A percentile compares a stretch with the other conserved stretches of the same genome.
Evolutionary conservation across 2,329 filamentous ascomycete genomes (phyloP).

Genomic region (Huntiella savannae): DNA sequence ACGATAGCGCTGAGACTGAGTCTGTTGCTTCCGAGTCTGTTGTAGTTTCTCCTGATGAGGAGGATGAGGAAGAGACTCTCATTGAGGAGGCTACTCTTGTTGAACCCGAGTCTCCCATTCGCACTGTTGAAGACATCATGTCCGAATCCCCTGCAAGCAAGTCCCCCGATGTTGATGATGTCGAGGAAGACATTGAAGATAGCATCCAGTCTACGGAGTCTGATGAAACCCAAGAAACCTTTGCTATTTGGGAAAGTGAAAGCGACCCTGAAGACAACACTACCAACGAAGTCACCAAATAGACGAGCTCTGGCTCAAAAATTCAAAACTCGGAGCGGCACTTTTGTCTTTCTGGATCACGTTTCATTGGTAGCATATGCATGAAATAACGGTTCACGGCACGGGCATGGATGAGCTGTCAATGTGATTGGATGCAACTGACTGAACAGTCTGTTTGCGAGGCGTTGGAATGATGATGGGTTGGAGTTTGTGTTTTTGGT

Average conservation of each 20-base stretch:
- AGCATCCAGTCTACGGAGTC: slow-evolving; percentile 32
- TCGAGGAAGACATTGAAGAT: slow-evolving; percentile 39
- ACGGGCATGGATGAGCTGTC: slow-evolving; percentile 1
- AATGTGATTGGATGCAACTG: not conserved
- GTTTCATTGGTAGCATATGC: too few species aligned
- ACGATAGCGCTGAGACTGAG: slow-evolving; percentile 18
- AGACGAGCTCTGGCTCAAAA: too few species aligned
- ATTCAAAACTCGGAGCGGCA: too few species aligned
- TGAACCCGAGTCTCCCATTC: not conserved
- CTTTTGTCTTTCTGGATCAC: not conserved
- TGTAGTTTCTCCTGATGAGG: not conserved
- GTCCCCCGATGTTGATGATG: slow-evolving; percentile 27
- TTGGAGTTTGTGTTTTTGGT: not conserved
- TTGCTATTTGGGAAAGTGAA: slow-evolving; percentile 54
- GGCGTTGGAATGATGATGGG: not conserved
- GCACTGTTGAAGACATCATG: slow-evolving; percentile 10
- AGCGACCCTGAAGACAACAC: slow-evolving; percentile 35
- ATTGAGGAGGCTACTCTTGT: not conserved
- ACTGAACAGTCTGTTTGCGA: not conserved
- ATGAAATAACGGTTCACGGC: slow-evolving; percentile 2
- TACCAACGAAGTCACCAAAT: too few species aligned
- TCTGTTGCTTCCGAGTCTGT: not conserved
- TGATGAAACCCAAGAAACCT: slow-evolving; percentile 38
- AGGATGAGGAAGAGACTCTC: not conserved
- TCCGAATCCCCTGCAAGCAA: slow-evolving; percentile 13